These are phyloP conservation scores for Coprinopsis cinerea DNA, from an alignment of 768 basidiomycete species.

Conservation along the genomic window DNA sequence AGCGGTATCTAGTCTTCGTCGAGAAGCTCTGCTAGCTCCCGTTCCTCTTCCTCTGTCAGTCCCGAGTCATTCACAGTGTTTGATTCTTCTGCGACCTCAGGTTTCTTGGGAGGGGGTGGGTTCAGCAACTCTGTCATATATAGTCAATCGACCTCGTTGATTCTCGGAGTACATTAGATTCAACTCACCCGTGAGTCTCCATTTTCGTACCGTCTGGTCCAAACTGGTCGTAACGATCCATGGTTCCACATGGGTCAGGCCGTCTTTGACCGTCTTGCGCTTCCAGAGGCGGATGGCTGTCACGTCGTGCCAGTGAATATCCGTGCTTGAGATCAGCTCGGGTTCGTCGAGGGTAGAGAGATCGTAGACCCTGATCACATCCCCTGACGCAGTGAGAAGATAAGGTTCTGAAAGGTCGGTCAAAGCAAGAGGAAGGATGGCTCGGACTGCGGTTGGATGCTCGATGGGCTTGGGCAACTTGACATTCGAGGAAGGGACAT, in stretches of 20 bases:
- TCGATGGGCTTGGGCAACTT: conserved; percentile 46
- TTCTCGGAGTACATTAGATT: not conserved
- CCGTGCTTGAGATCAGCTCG: conserved; percentile 64
- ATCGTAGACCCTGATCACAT: conserved; percentile 77
- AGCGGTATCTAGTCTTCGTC: conserved; percentile 24
- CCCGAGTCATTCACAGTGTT: conserved; percentile 24
- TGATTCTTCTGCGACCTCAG: conserved; percentile 12
- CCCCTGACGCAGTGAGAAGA: conserved; percentile 78
- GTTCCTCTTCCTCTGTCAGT: conserved; percentile 85
- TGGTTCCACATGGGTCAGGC: conserved; percentile 51
- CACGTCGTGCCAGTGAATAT: conserved; percentile 91
- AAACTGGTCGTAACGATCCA: conserved; percentile 83
- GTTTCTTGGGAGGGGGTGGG: conserved; percentile 17
- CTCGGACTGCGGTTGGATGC: conserved; percentile 63
- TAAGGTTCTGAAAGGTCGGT: conserved; percentile 67
- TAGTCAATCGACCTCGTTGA: not conserved
- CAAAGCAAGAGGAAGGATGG: conserved; percentile 62
- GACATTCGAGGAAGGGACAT: conserved; percentile 2
- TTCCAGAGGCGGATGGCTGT: conserved; percentile 71
- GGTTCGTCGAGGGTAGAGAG: conserved; percentile 61
- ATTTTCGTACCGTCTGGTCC: conserved; percentile 83
- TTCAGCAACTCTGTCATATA: conserved; percentile 33
- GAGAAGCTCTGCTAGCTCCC: conserved; percentile 76
- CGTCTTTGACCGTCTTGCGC: conserved; percentile 37
- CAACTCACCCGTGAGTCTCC: conserved; percentile 67